Evolutionary conservation across 2,329 filamentous ascomycete genomes (phyloP).

Genomic region (Emydomyces testavorans): DNA sequence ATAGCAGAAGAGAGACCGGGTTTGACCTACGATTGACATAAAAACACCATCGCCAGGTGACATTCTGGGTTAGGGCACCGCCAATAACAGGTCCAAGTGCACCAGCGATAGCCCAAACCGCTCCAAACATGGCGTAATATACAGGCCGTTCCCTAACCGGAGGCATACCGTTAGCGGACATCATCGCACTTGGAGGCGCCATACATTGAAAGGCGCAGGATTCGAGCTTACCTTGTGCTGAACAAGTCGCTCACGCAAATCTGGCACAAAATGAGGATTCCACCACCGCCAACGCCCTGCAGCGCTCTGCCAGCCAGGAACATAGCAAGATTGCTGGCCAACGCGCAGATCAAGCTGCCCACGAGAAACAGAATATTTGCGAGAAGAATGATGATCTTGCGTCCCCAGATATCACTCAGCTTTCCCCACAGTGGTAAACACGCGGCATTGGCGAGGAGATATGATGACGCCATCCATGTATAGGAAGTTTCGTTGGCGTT

Average conservation of each 20-base stretch:
- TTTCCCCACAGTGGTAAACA: conserved; percentile 47
- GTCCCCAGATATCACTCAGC: conserved; percentile 55
- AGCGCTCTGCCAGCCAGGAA: conserved; percentile 50
- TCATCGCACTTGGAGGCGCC: too few species aligned
- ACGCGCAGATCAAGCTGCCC: conserved; percentile 48
- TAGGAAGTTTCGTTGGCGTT: conserved; percentile 26
- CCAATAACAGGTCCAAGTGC: conserved; percentile 17
- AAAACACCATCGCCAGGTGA: conserved; percentile 48
- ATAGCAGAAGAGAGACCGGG: conserved; percentile 19
- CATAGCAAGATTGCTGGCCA: conserved; percentile 49
- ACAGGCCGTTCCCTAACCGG: conserved; percentile 42
- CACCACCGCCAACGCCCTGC: conserved; percentile 54
- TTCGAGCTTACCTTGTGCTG: conserved; percentile 38
- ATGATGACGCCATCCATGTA: conserved; percentile 31
- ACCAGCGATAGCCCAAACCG: conserved; percentile 42
- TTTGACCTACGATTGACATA: conserved; percentile 44
- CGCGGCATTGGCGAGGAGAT: conserved; percentile 28
- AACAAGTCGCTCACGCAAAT: conserved; percentile 55
- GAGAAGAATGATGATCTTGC: conserved; percentile 51
- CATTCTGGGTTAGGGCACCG: conserved; percentile 15
- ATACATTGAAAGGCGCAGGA: neutral
- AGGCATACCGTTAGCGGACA: too few species aligned
- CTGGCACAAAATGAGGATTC: conserved; percentile 51
- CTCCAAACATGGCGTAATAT: conserved; percentile 53
- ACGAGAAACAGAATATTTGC: conserved; percentile 53